Evolutionary conservation across 208 protist genomes (phyloP).

Genomic region (Leishmania mexicana): DNA sequence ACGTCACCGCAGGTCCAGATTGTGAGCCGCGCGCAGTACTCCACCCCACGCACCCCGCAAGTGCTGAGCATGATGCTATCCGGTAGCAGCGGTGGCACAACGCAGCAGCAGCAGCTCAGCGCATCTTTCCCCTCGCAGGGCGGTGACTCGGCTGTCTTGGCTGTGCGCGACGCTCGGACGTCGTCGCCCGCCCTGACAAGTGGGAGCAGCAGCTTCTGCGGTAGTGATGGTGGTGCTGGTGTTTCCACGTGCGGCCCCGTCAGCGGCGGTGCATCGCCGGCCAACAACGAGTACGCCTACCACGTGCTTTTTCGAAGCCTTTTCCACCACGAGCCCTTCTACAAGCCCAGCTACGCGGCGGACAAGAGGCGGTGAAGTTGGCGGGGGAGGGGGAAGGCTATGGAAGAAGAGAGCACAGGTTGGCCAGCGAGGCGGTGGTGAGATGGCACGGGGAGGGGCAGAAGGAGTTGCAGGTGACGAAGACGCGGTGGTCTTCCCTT

Average conservation of each 20-base stretch:
- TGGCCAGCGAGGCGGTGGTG: background rate
- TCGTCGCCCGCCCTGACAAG: slow-evolving; percentile 13
- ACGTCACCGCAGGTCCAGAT: slow-evolving; percentile 10
- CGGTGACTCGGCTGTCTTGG: background rate
- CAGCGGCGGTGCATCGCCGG: background rate
- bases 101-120: slow-evolving; percentile 1
- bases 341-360: background rate
- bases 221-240: background rate
- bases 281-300: slow-evolving; percentile 25
- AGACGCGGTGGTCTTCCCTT: background rate
- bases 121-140: background rate
- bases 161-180: background rate
- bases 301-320: slow-evolving; percentile 20
- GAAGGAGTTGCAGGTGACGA: background rate
- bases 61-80: background rate
- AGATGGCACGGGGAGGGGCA: background rate
- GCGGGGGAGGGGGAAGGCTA: background rate
- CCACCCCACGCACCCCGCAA: slow-evolving; percentile 18
- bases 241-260: background rate
- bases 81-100: background rate
- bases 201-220: slow-evolving; percentile 16
- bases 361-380: slow-evolving; percentile 16
- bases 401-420: background rate
- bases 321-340: slow-evolving; percentile 24
- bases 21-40: slow-evolving; percentile 15